Evolutionary conservation across 306 rosid species (phyloP).

Genomic region (Glycine tomentella): DNA sequence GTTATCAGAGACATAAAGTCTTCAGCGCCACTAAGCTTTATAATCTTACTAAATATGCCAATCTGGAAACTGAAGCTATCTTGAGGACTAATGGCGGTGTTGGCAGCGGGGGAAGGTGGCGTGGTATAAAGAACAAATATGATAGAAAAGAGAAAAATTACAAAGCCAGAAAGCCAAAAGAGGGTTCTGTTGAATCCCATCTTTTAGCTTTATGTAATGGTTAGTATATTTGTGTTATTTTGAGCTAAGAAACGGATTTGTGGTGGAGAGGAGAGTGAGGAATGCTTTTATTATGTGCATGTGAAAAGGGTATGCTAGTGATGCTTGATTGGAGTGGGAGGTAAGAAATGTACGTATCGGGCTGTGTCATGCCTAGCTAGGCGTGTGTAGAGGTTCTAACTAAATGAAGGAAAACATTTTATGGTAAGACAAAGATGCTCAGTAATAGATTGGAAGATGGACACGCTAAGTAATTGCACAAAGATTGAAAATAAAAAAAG

Average conservation of each 20-base stretch:
- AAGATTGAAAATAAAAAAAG: constrained; percentile 1
- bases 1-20: constrained; percentile 50
- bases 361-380: constrained; percentile 4
- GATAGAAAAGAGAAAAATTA: constrained; percentile 57
- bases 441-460: constrained; percentile 49
- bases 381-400: constrained; percentile 32
- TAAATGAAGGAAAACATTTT: not conserved
- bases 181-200: constrained; percentile 60
- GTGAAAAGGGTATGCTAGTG: constrained; percentile 42
- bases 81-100: constrained; percentile 32
- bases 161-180: constrained; percentile 60
- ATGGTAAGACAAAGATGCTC: constrained; percentile 26
- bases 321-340: constrained; percentile 59
- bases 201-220: constrained; percentile 26
- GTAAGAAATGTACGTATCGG: constrained; percentile 54
- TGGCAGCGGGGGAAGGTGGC: constrained; percentile 35
- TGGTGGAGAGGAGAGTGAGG: constrained; percentile 39
- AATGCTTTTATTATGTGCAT: constrained; percentile 39
- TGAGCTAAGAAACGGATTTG: constrained; percentile 40
- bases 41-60: constrained; percentile 44
- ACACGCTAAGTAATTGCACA: constrained; percentile 50
- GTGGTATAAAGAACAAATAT: constrained; percentile 40
- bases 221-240: not conserved
- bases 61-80: constrained; percentile 39
- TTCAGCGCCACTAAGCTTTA: constrained; percentile 51